Evolutionary conservation across 2,329 filamentous ascomycete genomes (phyloP).

Genomic region (Phaeosphaeriaceae sp.): DNA sequence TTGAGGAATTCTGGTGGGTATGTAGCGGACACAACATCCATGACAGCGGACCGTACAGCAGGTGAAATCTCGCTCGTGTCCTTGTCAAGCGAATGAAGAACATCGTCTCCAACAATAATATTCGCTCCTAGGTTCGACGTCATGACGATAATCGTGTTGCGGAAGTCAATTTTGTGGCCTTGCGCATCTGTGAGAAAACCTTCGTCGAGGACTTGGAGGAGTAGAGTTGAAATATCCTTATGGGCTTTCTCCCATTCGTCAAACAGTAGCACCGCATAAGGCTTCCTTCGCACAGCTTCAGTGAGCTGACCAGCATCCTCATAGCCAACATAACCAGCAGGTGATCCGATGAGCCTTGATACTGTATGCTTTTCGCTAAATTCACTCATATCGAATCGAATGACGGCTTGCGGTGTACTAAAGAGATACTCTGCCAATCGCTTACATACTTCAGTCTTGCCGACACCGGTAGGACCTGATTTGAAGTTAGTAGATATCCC

Average conservation of each 20-base stretch:
- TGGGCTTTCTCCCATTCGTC: conserved; percentile 99
- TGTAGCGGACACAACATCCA: conserved; percentile 78
- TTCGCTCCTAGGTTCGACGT: conserved; percentile 95
- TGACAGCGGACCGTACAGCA: conserved; percentile 77
- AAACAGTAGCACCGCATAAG: conserved; percentile 91
- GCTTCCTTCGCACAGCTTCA: conserved; percentile 91
- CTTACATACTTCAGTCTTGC: conserved; percentile 97
- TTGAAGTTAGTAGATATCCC: too few species aligned
- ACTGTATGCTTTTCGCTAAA: conserved; percentile 98
- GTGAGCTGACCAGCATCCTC: conserved; percentile 96
- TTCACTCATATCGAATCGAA: conserved; percentile 97
- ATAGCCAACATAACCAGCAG: conserved; percentile 94
- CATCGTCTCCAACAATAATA: conserved; percentile 80
- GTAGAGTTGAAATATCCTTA: conserved; percentile 87
- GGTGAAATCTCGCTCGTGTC: conserved; percentile 70
- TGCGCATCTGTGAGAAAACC: conserved; percentile 95
- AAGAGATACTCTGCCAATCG: conserved; percentile 93
- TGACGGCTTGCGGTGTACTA: conserved; percentile 86
- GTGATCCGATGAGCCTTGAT: conserved; percentile 87
- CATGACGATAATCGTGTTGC: conserved; percentile 94
- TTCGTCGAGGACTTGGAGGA: conserved; percentile 94
- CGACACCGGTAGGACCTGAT: conserved; percentile 85
- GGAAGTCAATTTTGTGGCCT: conserved; percentile 95
- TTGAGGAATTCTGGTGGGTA: conserved; percentile 96
- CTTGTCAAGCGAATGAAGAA: conserved; percentile 64